Base-by-base conservation (phyloP, 2,329 filamentous ascomycete species). In the Epichloe glyceriae region DNA sequence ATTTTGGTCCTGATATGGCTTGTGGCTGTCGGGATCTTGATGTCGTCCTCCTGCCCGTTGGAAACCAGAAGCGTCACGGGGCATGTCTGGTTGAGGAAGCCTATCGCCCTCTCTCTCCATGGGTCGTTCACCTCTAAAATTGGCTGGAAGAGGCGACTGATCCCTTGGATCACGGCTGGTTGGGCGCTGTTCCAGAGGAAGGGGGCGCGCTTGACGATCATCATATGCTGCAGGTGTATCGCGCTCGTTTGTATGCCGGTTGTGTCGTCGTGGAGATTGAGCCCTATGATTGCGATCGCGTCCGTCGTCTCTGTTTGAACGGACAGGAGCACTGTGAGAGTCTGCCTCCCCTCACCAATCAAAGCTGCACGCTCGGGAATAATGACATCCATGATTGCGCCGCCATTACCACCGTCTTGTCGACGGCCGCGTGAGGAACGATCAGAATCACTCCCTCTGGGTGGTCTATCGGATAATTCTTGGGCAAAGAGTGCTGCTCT, bases 1-100 rank as follows among this genome's bases (percentile, higher is more conserved):
- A 51, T 77, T 80, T 15, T 77, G 75, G 61, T 84, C 80, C 55
- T 80, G 74, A 53, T 77, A 73, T 50, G 68, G 70, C 19, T 73
- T 57, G 8, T 54, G 73, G 56, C 78, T 73, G 44, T 80, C 76
- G 3, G 67, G 57, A 33, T 82, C 78, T 2, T 64, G 61, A 39
- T 70, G 69, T 4, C 63, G 62, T 10, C 57, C 52, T 30, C 59
- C 53, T 46, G 68, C 40, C 58, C 66, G 55, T 62, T 69, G 60
- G 68, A 78, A 52, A 59, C 55, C 51, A 12, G 61, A 55, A 4
- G 63, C 51, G 10, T 76, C 72, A 35, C 72, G 67, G 17, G 64
- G 54, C 55, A 73, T 73, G 5, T 74, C 62, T 20, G 38, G 20
- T 47, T 55, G 53, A 33, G 57, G 51, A 14, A 53, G 53, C 44